Evolutionary conservation across 2,329 filamentous ascomycete species (phyloP), one percentile per base, ranked within the genome.

Genomic region (Paracorniculantispora psalliotae): DNA sequence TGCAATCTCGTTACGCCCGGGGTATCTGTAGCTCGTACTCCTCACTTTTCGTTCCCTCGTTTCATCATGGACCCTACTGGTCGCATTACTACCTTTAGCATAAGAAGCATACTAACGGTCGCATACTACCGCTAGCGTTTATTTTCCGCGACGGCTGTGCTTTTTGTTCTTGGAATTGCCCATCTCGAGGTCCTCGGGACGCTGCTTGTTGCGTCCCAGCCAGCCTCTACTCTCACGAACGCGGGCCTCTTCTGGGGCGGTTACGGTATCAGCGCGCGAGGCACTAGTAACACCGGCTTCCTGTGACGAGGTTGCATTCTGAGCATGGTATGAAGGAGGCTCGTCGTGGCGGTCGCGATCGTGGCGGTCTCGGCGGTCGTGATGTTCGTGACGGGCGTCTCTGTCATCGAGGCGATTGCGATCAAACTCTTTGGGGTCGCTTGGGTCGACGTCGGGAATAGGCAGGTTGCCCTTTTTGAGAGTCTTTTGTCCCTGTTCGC

Each of bases 401-500:
- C 56, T 9, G 3, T 53, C 57, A 10, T 59, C 50, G 23, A 48
- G 9, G 13, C 21, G 33, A 15, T 43, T 53, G 51, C 76, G 73
- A 67, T 84, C 81, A 63, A 77, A 83, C 56, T 80, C 76, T 57
- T 77, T 73, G 9, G 81, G 76, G 59, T 83, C 77, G 65, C 79
- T 83, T 15, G 81, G 80, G 63, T 84, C 81, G 56, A 77, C 62
- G 3, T 73, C 70, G 5, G 79, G 80, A 33, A 81, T 57, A 12
- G 79, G 74, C 28, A 75, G 68, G 21, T 80, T 81, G 52, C 73
- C 77, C 50, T 73, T 68, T 43, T 75, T 74, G 12, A 85, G 68
- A 49, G 79, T 80, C 63, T 81, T 81, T 66, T 83, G 82, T 61
- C 89, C 89, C 69, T 87, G 85, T 63, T 86, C 78, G 47, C 89